Base-by-base conservation (phyloP, 257 asterid species). In the Salvia hispanica region DNA sequence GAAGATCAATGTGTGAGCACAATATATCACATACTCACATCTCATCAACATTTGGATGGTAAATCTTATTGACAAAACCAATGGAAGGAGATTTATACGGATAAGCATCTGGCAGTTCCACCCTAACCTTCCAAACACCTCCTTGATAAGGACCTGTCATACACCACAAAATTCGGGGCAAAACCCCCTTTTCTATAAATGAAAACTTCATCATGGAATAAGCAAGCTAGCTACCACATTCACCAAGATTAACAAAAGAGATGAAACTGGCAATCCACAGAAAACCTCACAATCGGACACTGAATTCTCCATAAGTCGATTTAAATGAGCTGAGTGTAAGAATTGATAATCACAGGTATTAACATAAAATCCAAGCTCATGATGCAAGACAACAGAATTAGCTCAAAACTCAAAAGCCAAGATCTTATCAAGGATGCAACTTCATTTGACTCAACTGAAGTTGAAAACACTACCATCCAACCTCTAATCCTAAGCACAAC, bases 31-130 rank as follows among this genome's bases (percentile, higher is more conserved):
- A 28, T 65, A 84, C 98, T 85, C 86, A 91, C 98, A 84, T 84
- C 25, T 89, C 98, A 81, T 91, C 98, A 45, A 91, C 95, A 70
- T 91, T 91, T 11, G 98, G 98, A 81, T 91, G 98, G 76, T 88
- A 92, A 60, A 92, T 92, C 83, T 86, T 92, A 70, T 89, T 89
- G 31, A 87, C 77, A 75, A 92, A 92, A 28, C 95, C 96, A 72
- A 92, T 87, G 15, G 96, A 89, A 16, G 96, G 98, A 67, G 96
- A 89, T 78, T 89, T 89, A 53, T 89, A 89, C 4, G 98, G 98
- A 76, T 92, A 92, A 74, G 92, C 90, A 80, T 85, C 98, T 3
- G 95, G 96, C 16, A 92, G 84, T 73, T 84, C 95, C 74, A 89
- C 98, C 72, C 90, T 74, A 51, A 92, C 75, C 77, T 73, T 81